A percentile compares a stretch with the other conserved stretches of the same genome.
phyloP scores from a whole-genome alignment of 2,329 filamentous ascomycete species.

The Colletotrichum lindemuthianum region DNA sequence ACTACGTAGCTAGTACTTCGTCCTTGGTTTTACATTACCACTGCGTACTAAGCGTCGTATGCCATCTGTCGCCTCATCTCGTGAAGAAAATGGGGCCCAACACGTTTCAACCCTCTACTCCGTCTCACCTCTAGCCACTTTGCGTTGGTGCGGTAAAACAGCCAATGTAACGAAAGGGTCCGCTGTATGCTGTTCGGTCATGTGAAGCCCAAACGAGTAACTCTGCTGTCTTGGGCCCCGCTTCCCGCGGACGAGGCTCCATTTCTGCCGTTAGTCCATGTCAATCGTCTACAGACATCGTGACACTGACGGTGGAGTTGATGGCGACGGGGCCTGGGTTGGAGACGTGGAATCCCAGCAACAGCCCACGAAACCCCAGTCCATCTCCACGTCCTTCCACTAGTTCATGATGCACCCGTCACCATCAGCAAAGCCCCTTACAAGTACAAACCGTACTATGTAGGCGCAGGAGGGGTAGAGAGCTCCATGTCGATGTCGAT shows the following conservation, averaged over 20 bases:
- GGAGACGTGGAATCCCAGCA: constrained; percentile 23
- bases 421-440: constrained; percentile 8
- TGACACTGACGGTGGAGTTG: constrained; percentile 26
- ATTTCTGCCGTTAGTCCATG: constrained; percentile 26
- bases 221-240: constrained; percentile 5
- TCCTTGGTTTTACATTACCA: too few relatives aligned
- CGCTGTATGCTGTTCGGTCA: constrained; percentile 7
- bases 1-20: too few relatives aligned
- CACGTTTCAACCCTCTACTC: constrained; percentile 22
- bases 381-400: constrained; percentile 26
- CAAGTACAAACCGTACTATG: background rate
- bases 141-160: constrained; percentile 11
- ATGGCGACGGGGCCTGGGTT: constrained; percentile 13
- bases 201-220: constrained; percentile 19
- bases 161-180: background rate
- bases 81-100: constrained; percentile 1
- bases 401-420: constrained; percentile 16
- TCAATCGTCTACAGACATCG: constrained; percentile 19
- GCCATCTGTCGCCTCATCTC: background rate
- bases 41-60: background rate
- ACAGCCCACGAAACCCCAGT: background rate
- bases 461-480: background rate
- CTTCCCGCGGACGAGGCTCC: constrained; percentile 18
- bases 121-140: constrained; percentile 12
- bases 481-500: background rate